Conservation (phyloP, 2,329 filamentous ascomycete genomes). For the Fusarium domesticum region DNA sequence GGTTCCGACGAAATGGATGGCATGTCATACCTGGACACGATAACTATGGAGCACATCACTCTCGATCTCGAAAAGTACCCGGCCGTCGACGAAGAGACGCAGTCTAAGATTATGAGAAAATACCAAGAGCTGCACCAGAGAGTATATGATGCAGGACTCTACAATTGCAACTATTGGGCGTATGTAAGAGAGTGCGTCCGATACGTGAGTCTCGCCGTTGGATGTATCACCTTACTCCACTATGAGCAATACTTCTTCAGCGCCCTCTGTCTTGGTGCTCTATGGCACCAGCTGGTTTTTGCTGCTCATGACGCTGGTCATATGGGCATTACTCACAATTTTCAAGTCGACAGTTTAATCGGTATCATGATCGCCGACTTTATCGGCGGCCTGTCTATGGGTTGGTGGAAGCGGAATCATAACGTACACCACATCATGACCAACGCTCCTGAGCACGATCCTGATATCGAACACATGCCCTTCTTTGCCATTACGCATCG, state of each 20-base stretch:
- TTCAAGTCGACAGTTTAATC: constrained; percentile 76
- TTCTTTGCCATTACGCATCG: constrained; percentile 85
- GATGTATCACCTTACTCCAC: constrained; percentile 59
- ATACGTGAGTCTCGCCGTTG: constrained; percentile 62
- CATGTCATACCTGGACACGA: constrained; percentile 66
- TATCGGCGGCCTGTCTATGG: constrained; percentile 80
- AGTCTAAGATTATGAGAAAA: constrained; percentile 72
- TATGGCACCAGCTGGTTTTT: constrained; percentile 96
- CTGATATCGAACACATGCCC: constrained; percentile 88
- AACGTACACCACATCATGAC: constrained; percentile 97
- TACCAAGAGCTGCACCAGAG: constrained; percentile 75
- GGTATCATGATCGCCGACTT: constrained; percentile 90
- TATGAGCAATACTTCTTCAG: constrained; percentile 66
- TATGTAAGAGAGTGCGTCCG: constrained; percentile 74
- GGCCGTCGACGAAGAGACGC: constrained; percentile 66
- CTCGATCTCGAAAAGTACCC: constrained; percentile 81
- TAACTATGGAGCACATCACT: constrained; percentile 71
- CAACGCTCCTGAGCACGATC: constrained; percentile 91
- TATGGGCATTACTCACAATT: constrained; percentile 94
- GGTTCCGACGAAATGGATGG: constrained; percentile 46
- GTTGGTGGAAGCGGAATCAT: constrained; percentile 97
- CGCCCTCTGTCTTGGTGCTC: constrained; percentile 70
- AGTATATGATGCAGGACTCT: constrained; percentile 72
- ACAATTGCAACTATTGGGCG: constrained; percentile 76
- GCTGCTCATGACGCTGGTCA: constrained; percentile 93